Evolutionary conservation across 2,329 filamentous ascomycete genomes (phyloP), one percentile per base, ranked within the genome.

Genomic region (Zymoseptoria ardabiliae): DNA sequence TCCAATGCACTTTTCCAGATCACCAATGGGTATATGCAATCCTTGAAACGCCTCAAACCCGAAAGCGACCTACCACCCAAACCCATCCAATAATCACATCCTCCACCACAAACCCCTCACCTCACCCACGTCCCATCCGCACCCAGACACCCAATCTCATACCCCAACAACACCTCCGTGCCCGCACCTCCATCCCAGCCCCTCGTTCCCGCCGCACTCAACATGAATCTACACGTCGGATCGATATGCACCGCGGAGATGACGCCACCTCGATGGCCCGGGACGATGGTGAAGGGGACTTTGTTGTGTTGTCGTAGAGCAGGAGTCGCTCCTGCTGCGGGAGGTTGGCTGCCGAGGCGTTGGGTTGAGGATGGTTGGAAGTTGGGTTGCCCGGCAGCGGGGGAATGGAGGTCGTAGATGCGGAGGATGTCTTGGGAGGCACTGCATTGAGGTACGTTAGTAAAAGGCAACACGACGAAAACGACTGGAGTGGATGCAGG

Each of bases 261-360:
- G 50, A 96, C 90, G 51, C 93, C 93, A 0, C 92, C 92, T 17
- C 91, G 80, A 70, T 88, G 94, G 0, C 94, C 94, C 0, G 94
- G 94, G 22, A 99, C 87, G 65, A 99, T 97, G n/a, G 96, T 82
- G 74, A 97, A 99, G 0, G 94, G 94, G 0, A 96, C 91, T 0
- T 88, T 86, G 0, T 90, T 89, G 71, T 91, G 88, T 35, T 65
- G 69, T 48, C 79, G 1, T 81, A 76, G 22, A 82, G 80, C 30
- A 84, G 82, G 55, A 89, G 84, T 52, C 17, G 35, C 25, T 28
- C 25, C 25, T 28, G 8, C 13, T 17, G 35, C 35, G 35, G 35
- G 35, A 17, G 35, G 35, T 45, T 45, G 35, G 17, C 35, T 45
- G 35, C 35, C 35, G 17, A n/a, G 13, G 11, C 35, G 35, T 6